Conservation (phyloP, 352 stramenopile genomes). For the Globisporangium nagaii region DNA sequence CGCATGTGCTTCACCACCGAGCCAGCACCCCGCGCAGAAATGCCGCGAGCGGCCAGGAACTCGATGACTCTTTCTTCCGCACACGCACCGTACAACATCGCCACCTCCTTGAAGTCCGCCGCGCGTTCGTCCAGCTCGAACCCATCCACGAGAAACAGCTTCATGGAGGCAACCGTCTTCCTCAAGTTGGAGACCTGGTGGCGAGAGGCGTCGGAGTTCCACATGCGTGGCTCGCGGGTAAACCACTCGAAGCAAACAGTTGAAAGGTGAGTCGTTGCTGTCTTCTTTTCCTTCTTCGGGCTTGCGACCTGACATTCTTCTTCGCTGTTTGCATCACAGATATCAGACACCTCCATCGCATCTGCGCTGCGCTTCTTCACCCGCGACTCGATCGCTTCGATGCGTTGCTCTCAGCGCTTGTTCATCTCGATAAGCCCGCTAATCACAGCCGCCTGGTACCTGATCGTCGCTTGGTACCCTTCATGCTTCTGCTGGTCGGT, state of each 20-base stretch:
- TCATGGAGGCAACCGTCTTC: not conserved
- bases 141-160: not conserved
- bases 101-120: not conserved
- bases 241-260: slow-evolving; percentile 1
- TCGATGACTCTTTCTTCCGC: not conserved
- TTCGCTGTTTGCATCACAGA: not conserved
- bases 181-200: not conserved
- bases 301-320: not conserved
- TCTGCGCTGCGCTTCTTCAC: not conserved
- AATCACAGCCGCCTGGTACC: slow-evolving; percentile 5
- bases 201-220: not conserved
- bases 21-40: not conserved
- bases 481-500: too few relatives aligned
- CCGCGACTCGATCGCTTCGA: not conserved
- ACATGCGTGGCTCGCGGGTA: not conserved
- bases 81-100: not conserved
- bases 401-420: not conserved
- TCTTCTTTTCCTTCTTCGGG: slow-evolving; percentile 1
- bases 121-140: not conserved
- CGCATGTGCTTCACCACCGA: not conserved
- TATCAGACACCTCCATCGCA: not conserved
- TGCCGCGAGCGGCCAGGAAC: not conserved
- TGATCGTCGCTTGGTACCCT: not conserved
- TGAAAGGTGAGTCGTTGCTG: not conserved
- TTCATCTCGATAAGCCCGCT: slow-evolving; percentile 1